phyloP scores from a whole-genome alignment of 2,329 filamentous ascomycete species.

The Paraconiothyrium sp. region DNA sequence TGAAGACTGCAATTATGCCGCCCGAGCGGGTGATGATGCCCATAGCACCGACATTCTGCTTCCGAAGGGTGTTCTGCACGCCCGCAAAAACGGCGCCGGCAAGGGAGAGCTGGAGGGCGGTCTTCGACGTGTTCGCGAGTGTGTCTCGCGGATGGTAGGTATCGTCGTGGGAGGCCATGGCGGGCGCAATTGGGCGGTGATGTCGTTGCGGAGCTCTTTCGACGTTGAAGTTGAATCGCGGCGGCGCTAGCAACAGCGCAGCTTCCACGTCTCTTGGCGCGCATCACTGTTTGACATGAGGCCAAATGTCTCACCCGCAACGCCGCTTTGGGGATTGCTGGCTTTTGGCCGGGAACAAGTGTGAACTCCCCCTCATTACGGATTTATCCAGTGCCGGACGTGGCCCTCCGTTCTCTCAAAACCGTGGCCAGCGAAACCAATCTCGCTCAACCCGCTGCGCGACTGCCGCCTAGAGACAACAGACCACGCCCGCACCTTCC shows the following conservation, averaged over 20 bases:
- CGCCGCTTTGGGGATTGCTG: constrained; percentile 5
- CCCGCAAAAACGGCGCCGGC: constrained; percentile 78
- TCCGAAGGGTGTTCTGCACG: constrained; percentile 86
- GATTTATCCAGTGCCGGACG: neutral
- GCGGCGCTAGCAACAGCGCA: constrained; percentile 17
- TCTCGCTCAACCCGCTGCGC: neutral
- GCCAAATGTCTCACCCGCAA: constrained; percentile 22
- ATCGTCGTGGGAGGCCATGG: constrained; percentile 46
- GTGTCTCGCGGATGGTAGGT: constrained; percentile 79
- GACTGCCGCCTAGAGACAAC: constrained; percentile 15
- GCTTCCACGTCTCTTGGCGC: constrained; percentile 11
- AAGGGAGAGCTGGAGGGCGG: constrained; percentile 70
- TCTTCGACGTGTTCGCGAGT: constrained; percentile 71
- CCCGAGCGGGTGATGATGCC: constrained; percentile 84
- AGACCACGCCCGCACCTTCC: constrained; percentile 9
- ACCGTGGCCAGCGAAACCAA: neutral
- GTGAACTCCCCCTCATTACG: neutral
- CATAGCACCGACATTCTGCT: constrained; percentile 81
- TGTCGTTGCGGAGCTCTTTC: constrained; percentile 28
- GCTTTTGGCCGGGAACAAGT: constrained; percentile 5
- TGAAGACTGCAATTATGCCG: constrained; percentile 73
- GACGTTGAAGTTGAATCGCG: constrained; percentile 28
- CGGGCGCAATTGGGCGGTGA: constrained; percentile 40
- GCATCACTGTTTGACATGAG: constrained; percentile 1
- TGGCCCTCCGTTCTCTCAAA: neutral